A percentile compares a stretch with the other conserved stretches of the same genome.
These are phyloP conservation scores for Irpex sp. DNA, from an alignment of 1,284 basidiomycete species.

Conservation along the genomic window DNA sequence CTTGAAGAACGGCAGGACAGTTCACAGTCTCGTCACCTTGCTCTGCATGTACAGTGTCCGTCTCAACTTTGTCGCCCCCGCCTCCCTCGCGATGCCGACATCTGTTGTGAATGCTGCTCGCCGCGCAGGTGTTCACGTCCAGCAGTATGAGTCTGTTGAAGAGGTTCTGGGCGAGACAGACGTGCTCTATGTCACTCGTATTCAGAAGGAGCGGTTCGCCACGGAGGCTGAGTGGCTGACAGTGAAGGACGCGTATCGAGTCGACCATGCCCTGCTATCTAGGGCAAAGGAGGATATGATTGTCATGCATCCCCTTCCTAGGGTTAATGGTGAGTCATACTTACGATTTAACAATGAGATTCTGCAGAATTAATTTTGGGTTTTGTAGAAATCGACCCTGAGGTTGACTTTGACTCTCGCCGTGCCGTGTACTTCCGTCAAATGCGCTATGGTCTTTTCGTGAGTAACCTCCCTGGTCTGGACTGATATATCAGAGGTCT, in stretches of 20 bases:
- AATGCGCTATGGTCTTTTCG: conserved; percentile 97
- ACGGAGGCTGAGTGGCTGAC: conserved; percentile 80
- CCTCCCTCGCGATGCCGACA: conserved; percentile 88
- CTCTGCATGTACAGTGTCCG: conserved; percentile 91
- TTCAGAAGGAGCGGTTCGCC: conserved; percentile 94
- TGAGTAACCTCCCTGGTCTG: conserved; percentile 40
- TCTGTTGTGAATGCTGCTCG: conserved; percentile 79
- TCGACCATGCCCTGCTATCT: conserved; percentile 90
- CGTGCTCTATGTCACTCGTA: conserved; percentile 93
- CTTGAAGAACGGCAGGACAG: conserved; percentile 97
- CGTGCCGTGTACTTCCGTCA: conserved; percentile 98
- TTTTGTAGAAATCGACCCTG: conserved; percentile 85
- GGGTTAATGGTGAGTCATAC: conserved; percentile 66
- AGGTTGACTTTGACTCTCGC: conserved; percentile 94
- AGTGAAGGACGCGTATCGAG: conserved; percentile 90
- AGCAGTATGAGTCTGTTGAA: conserved; percentile 81
- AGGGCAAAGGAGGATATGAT: conserved; percentile 95
- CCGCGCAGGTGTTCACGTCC: conserved; percentile 77
- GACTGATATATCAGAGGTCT: not conserved
- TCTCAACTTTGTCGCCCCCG: conserved; percentile 94
- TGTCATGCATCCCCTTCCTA: conserved; percentile 96
- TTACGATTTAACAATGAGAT: too few species aligned
- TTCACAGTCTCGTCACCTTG: conserved; percentile 92
- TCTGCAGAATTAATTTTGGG: not conserved
- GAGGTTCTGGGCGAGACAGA: conserved; percentile 92